Evolutionary conservation across 768 basidiomycete genomes (phyloP).

Genomic region (Dendrothele bispora): DNA sequence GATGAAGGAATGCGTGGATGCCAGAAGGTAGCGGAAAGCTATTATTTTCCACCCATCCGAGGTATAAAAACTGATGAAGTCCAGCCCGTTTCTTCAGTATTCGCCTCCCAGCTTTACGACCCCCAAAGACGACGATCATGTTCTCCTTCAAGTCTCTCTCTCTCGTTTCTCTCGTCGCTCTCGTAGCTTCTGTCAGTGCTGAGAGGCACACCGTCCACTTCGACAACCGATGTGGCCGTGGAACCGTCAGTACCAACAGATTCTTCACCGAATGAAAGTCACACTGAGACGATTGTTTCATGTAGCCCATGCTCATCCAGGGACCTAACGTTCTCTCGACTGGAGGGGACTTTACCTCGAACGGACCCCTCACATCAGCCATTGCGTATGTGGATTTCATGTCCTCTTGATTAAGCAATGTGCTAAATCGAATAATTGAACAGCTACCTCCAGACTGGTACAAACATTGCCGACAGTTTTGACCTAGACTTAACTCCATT

Average conservation of each 20-base stretch:
- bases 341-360: slow-evolving; percentile 23
- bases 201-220: slow-evolving; percentile 2
- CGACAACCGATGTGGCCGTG: neutral
- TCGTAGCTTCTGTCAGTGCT: neutral
- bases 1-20: too few species aligned
- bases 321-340: slow-evolving; percentile 24
- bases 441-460: slow-evolving; percentile 11
- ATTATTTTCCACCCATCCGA: too few species aligned
- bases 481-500: neutral
- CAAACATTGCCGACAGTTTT: neutral
- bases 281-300: neutral
- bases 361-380: slow-evolving; percentile 27
- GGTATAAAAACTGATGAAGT: too few species aligned
- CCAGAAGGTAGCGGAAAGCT: too few species aligned
- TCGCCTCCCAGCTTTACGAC: too few species aligned
- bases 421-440: neutral
- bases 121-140: too few species aligned
- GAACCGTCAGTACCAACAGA: neutral
- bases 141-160: too few species aligned
- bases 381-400: slow-evolving; percentile 26
- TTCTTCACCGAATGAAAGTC: neutral
- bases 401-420: neutral
- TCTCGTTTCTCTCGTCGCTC: neutral
- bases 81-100: too few species aligned
- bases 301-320: slow-evolving; percentile 12